Conservation (phyloP, 257 asterid species). For the Fraxinus americana region DNA sequence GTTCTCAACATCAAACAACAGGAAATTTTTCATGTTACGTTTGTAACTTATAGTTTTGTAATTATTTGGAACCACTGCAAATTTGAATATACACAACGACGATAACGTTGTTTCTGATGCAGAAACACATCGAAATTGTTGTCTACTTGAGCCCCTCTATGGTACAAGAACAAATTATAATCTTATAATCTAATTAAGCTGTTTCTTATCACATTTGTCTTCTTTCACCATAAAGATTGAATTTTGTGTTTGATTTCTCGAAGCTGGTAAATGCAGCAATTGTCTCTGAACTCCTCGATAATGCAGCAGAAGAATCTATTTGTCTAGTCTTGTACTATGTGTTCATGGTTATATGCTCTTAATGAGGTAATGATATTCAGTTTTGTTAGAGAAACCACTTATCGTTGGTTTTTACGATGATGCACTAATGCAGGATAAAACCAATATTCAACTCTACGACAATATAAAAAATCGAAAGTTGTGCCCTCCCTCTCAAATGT, state of each 20-base stretch:
- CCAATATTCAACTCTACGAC: too few relatives aligned
- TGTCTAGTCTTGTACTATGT: neutral
- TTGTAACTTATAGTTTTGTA: conserved; percentile 25
- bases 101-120: conserved; percentile 12
- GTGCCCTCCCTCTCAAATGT: too few relatives aligned
- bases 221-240: conserved; percentile 26
- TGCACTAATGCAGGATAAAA: too few relatives aligned
- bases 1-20: conserved; percentile 24
- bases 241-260: conserved; percentile 35
- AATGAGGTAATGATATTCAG: neutral
- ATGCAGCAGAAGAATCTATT: conserved; percentile 15
- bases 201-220: conserved; percentile 25
- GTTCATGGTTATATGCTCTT: too few relatives aligned
- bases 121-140: conserved; percentile 31
- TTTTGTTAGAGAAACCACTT: too few relatives aligned
- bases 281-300: conserved; percentile 31
- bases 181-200: neutral
- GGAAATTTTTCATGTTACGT: conserved; percentile 9
- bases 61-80: conserved; percentile 35
- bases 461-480: too few relatives aligned
- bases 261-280: conserved; percentile 31
- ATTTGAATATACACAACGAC: conserved; percentile 15
- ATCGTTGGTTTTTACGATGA: too few relatives aligned
- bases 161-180: neutral
- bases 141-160: conserved; percentile 18